Conservation (phyloP, 495 filamentous ascomycete genomes). For the Aspergillus olivimuriae region DNA sequence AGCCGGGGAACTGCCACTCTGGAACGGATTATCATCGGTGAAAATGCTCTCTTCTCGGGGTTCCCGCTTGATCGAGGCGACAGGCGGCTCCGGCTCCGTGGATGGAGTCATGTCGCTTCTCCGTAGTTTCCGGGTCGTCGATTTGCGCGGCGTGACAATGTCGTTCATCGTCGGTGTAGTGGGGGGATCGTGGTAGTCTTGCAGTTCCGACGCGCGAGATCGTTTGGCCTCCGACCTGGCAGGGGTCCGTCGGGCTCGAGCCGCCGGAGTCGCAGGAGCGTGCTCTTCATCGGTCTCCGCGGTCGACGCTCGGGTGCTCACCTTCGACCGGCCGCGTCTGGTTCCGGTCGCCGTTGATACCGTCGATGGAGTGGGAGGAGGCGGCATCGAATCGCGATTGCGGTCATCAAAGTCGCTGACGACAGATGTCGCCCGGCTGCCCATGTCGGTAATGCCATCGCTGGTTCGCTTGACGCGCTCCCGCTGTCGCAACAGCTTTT, state of each 20-base stretch:
- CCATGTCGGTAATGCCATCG: conserved; percentile 78
- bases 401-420: conserved; percentile 38
- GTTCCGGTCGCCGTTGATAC: conserved; percentile 39
- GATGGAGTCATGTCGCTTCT: conserved; percentile 50
- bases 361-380: conserved; percentile 41
- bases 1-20: conserved; percentile 66
- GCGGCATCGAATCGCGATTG: conserved; percentile 36
- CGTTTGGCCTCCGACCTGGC: conserved; percentile 46
- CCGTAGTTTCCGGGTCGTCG: conserved; percentile 43
- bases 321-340: conserved; percentile 31
- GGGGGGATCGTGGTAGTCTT: conserved; percentile 33
- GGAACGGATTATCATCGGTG: conserved; percentile 88
- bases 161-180: conserved; percentile 29
- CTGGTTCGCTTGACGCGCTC: conserved; percentile 73
- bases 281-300: conserved; percentile 29
- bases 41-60: conserved; percentile 55
- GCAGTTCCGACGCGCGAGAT: conserved; percentile 45
- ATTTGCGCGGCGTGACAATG: conserved; percentile 30
- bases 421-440: conserved; percentile 46
- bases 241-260: conserved; percentile 23
- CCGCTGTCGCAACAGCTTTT: conserved; percentile 65
- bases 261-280: conserved; percentile 25
- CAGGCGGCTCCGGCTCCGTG: conserved; percentile 31
- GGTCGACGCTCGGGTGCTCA: conserved; percentile 32
- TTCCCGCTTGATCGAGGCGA: conserved; percentile 31